phyloP scores from a whole-genome alignment of 768 basidiomycete genomes.

The Tricholoma flavovirens region DNA sequence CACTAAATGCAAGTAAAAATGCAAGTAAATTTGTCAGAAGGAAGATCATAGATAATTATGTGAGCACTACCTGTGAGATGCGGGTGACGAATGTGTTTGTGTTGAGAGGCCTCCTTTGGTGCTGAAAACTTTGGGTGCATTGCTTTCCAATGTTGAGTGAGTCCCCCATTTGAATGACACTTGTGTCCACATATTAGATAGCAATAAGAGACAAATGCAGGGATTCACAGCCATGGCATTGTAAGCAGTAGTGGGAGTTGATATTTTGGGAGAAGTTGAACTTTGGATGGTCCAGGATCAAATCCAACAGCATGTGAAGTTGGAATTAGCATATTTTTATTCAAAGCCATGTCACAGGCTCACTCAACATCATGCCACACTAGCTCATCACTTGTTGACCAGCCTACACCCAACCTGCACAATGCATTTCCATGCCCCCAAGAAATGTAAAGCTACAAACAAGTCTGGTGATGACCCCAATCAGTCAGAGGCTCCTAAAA shows the following conservation, averaged over 20 bases:
- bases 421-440: no score
- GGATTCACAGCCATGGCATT: background rate
- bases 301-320: background rate
- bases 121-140: conserved; percentile 3
- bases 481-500: no score
- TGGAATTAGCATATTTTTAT: background rate
- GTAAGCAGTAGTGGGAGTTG: background rate
- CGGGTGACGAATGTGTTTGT: conserved; percentile 7
- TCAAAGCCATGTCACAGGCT: background rate
- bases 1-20: conserved; percentile 7
- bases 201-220: background rate
- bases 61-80: conserved; percentile 12
- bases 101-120: conserved; percentile 5
- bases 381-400: no score
- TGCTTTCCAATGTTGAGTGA: conserved; percentile 4
- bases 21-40: background rate
- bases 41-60: background rate
- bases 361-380: no score
- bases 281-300: background rate
- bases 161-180: no score
- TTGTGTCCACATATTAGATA: conserved; percentile 1
- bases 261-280: background rate
- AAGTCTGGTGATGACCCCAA: no score
- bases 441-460: no score
- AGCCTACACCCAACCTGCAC: no score